Base-by-base conservation (phyloP, 495 filamentous ascomycete genomes). In the Podospora pseudocomata region DNA sequence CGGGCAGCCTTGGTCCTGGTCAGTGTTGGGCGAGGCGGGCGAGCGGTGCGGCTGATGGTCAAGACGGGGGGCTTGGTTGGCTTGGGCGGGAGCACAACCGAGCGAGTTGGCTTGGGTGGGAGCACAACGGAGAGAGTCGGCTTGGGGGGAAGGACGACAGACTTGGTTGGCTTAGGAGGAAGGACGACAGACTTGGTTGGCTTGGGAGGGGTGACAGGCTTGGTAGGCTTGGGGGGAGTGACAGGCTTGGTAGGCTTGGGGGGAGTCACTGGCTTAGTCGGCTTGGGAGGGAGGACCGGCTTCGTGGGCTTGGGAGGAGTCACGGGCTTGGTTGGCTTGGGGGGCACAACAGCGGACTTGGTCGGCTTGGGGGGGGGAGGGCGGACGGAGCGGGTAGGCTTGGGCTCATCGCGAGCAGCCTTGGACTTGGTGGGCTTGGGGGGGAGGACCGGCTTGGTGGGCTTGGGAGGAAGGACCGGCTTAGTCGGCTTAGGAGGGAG, bases 171-270 rank as follows among this genome's bases (percentile, higher is more conserved):
- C 59, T n/a, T 61, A 32, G 59, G 59, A 15, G 59, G 59, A 61
- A 27, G 16, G 5, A 15, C 27, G 6, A 30, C 55, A 58, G 55
- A n/a, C 55, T 58, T 58, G 6, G 55, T 58, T 4, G 55, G 55
- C 55, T 58, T 28, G 26, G 30, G 60, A 32, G 60, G 26, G 18
- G 23, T 49, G 7, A 49, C 55, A 23, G 55, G 23, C 55, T 58
- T 58, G 55, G 55, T 58, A 11, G 55, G 55, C 55, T 58, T 58
- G 55, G 55, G n/a, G 11, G 55, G 55, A 4, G 19, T 20, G 4
- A 60, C 58, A 5, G 60, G 28, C 28, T 63, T 63, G 26, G 60
- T 63, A 13, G 60, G 60, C 60, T 34, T 63, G 11, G 60, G 60
- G 16, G 60, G 60, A 44, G 60, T n/a, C 2, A 20, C 60, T 13